Evolutionary conservation across 306 rosid genomes (phyloP).

Genomic region (Oxytropis ochrocephala): DNA sequence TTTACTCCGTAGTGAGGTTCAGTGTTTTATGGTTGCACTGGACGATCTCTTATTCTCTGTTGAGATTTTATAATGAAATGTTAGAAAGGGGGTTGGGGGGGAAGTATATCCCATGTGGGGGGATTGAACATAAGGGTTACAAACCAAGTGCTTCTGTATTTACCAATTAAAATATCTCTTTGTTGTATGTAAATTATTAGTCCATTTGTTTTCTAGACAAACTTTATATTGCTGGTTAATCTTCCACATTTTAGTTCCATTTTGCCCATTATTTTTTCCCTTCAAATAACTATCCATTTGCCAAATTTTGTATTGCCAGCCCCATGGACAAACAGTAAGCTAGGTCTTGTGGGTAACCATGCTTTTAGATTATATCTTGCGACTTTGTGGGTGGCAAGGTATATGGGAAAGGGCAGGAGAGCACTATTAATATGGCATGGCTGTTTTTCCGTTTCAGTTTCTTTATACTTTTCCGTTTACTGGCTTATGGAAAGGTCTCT

Average conservation of each 20-base stretch:
- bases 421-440: background rate
- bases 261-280: background rate
- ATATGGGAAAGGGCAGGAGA: background rate
- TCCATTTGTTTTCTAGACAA: background rate
- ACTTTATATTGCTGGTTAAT: background rate
- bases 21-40: background rate
- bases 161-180: background rate
- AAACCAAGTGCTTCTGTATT: background rate
- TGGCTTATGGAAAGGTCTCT: background rate
- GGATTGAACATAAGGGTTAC: background rate
- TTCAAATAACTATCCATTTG: too few species aligned
- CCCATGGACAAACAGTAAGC: background rate
- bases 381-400: background rate
- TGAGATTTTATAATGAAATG: background rate
- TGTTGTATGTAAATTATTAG: too few species aligned
- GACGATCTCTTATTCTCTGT: background rate
- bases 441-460: background rate
- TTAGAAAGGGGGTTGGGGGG: background rate
- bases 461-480: background rate
- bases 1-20: background rate
- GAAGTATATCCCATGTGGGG: background rate
- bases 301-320: too few species aligned
- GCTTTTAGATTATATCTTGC: background rate
- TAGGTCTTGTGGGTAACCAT: background rate
- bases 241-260: background rate